Percentiles rank a stretch among this genome's conserved stretches.
Evolutionary conservation across 1,284 basidiomycete species (phyloP).

Genomic region (Heterobasidion occidentale): DNA sequence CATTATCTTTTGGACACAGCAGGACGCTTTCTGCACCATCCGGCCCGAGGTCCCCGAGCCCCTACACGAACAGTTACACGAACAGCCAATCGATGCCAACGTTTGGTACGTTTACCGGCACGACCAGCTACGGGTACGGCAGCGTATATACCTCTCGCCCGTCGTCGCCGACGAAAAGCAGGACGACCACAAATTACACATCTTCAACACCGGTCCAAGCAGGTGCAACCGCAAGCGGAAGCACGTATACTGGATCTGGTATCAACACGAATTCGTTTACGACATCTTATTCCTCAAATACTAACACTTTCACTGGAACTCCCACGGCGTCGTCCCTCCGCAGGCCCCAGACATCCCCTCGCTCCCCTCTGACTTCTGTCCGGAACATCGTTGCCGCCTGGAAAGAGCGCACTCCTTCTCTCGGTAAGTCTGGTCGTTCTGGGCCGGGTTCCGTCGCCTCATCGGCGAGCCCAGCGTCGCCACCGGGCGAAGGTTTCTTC

Average conservation of each 20-base stretch:
- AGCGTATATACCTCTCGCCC: conserved; percentile 29
- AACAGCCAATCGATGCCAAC: conserved; percentile 35
- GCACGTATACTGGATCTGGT: conserved; percentile 14
- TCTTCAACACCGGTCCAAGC: conserved; percentile 22
- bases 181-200: conserved; percentile 23
- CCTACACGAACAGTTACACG: conserved; percentile 24
- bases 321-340: conserved; percentile 30
- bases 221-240: conserved; percentile 21
- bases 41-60: conserved; percentile 41
- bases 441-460: conserved; percentile 21
- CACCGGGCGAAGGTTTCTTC: conserved; percentile 45
- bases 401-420: conserved; percentile 57
- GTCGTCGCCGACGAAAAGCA: conserved; percentile 38
- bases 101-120: conserved; percentile 16
- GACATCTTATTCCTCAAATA: conserved; percentile 22
- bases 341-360: conserved; percentile 50
- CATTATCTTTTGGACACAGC: conserved; percentile 29
- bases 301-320: conserved; percentile 22
- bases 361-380: conserved; percentile 64
- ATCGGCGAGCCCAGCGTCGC: conserved; percentile 19
- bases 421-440: conserved; percentile 21
- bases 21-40: conserved; percentile 48
- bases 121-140: conserved; percentile 22
- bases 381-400: conserved; percentile 75
- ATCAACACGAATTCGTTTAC: conserved; percentile 17